phyloP scores from a whole-genome alignment of 2,329 filamentous ascomycete species.

The Didymella keratinophila region DNA sequence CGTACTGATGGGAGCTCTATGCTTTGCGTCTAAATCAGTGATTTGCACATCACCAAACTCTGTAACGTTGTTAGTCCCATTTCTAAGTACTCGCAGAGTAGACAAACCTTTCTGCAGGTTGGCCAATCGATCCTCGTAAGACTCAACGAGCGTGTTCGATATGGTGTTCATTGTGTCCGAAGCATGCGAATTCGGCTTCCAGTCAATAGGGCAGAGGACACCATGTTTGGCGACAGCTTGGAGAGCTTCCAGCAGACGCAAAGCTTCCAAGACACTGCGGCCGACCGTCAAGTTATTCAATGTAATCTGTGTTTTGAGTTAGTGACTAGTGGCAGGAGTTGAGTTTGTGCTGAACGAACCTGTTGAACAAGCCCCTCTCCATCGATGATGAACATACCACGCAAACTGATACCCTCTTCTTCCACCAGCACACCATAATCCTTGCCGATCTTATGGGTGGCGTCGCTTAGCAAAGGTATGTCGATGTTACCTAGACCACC shows the following conservation, averaged over 20 bases:
- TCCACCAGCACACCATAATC: constrained; percentile 44
- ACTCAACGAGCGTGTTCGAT: constrained; percentile 37
- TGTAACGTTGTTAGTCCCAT: neutral
- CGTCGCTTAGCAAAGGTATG: constrained; percentile 41
- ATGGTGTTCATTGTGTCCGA: constrained; percentile 34
- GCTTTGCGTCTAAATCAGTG: constrained; percentile 32
- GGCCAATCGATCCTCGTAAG: constrained; percentile 37
- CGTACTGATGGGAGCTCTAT: neutral
- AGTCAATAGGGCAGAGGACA: constrained; percentile 43
- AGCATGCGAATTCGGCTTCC: constrained; percentile 33
- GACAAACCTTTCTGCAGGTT: constrained; percentile 31
- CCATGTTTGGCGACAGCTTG: constrained; percentile 43
- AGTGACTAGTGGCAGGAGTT: neutral
- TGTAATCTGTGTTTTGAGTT: constrained; percentile 26
- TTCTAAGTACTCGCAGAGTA: neutral
- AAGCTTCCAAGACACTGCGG: constrained; percentile 41
- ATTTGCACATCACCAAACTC: constrained; percentile 34
- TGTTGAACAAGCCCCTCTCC: constrained; percentile 39
- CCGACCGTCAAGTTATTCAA: constrained; percentile 43
- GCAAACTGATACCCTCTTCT: constrained; percentile 39
- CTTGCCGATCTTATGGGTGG: constrained; percentile 37
- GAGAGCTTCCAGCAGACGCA: constrained; percentile 43
- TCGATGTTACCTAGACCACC: constrained; percentile 40
- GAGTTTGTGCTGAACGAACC: constrained; percentile 17
- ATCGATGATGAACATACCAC: constrained; percentile 45